These are phyloP conservation scores for Neofusicoccum laricinum DNA, from an alignment of 2,329 filamentous ascomycete species.

Conservation along the genomic window DNA sequence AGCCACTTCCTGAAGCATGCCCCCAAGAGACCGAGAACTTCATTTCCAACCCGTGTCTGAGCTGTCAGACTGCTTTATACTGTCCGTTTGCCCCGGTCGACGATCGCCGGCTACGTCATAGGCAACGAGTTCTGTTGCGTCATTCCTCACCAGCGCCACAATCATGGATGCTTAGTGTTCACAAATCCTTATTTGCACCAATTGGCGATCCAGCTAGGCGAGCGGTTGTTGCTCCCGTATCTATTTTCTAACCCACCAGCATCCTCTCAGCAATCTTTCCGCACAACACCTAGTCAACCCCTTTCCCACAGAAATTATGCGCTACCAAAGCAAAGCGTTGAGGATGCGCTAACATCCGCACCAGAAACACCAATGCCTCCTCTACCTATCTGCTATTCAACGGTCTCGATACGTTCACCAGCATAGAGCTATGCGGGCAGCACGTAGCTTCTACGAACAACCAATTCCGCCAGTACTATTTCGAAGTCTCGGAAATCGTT, in stretches of 20 bases:
- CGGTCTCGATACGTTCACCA: slow-evolving; percentile 60
- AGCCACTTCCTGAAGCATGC: slow-evolving; percentile 36
- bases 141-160: not conserved
- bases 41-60: not conserved
- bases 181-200: not conserved
- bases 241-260: too few relatives aligned
- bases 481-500: slow-evolving; percentile 53
- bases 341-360: not conserved
- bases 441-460: slow-evolving; percentile 58
- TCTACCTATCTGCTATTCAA: slow-evolving; percentile 59
- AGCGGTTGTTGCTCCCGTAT: too few relatives aligned
- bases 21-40: too few relatives aligned
- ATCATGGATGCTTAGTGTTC: not conserved
- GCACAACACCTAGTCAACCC: too few relatives aligned
- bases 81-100: not conserved
- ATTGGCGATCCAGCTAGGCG: not conserved
- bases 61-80: not conserved
- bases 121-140: not conserved
- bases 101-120: not conserved
- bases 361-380: slow-evolving; percentile 28
- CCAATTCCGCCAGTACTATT: slow-evolving; percentile 62
- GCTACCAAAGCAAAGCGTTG: not conserved
- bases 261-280: not conserved
- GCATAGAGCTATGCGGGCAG: slow-evolving; percentile 54
- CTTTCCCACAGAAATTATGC: not conserved